Evolutionary conservation across 2,329 filamentous ascomycete genomes (phyloP).

Genomic region (Chaetomiaceae sp.): DNA sequence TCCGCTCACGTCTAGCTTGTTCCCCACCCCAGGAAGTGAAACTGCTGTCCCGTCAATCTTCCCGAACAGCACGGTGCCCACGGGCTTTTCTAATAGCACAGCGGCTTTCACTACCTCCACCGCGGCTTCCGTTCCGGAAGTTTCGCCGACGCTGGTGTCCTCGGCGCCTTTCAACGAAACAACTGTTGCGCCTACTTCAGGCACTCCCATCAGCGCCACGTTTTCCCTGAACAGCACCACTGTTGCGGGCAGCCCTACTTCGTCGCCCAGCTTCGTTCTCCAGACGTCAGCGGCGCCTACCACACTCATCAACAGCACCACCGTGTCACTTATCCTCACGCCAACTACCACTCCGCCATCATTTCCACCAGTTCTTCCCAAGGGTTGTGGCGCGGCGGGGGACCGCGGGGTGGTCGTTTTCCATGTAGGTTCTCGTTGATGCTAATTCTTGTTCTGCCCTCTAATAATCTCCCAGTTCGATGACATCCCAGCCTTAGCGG

Average conservation of each 20-base stretch:
- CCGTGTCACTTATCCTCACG: no score
- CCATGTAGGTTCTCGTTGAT: conserved; percentile 2
- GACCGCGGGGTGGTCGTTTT: conserved; percentile 16
- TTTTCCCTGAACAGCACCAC: no score
- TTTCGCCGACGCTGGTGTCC: neutral
- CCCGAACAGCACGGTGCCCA: no score
- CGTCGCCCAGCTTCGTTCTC: no score
- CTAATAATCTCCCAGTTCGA: conserved; percentile 16
- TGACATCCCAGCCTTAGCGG: conserved; percentile 13
- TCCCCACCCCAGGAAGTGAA: neutral
- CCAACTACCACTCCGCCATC: no score
- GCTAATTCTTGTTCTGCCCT: neutral
- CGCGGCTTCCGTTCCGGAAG: neutral
- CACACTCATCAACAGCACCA: neutral
- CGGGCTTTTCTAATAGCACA: neutral
- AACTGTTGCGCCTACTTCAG: neutral
- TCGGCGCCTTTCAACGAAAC: neutral
- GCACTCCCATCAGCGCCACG: neutral
- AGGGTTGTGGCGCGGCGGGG: conserved; percentile 9
- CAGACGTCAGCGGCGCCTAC: neutral
- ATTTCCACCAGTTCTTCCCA: no score
- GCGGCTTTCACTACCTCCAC: neutral
- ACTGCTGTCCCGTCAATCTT: no score
- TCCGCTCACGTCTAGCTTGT: neutral
- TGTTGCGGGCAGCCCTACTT: no score